Evolutionary conservation across 352 stramenopile species (phyloP).

Genomic region (Phytophthora podocarpi): DNA sequence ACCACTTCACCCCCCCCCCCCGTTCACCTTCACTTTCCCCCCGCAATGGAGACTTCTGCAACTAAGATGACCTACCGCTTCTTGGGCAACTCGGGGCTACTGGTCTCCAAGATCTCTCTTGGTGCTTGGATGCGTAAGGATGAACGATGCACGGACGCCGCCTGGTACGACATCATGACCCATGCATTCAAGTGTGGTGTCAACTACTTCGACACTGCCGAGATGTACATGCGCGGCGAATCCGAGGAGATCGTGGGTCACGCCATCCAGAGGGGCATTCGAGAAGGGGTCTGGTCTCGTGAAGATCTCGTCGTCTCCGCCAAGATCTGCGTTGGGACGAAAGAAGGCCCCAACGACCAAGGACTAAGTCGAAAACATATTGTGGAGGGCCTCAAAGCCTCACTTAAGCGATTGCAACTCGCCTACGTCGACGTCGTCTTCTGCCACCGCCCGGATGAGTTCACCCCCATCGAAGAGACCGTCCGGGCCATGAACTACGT

Average conservation of each 20-base stretch:
- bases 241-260: conserved; percentile 42
- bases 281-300: conserved; percentile 28
- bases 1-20: too few relatives aligned
- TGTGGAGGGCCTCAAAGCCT: conserved; percentile 38
- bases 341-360: conserved; percentile 19
- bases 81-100: conserved; percentile 38
- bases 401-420: conserved; percentile 36
- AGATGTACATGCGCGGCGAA: conserved; percentile 39
- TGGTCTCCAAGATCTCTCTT: conserved; percentile 47
- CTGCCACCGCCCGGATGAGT: conserved; percentile 50
- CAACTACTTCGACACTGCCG: conserved; percentile 57
- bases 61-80: conserved; percentile 42
- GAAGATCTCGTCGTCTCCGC: conserved; percentile 57
- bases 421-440: conserved; percentile 56
- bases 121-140: conserved; percentile 35
- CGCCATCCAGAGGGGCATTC: conserved; percentile 41
- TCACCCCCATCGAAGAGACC: conserved; percentile 35
- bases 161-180: conserved; percentile 42
- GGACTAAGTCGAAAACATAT: conserved; percentile 40
- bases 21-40: too few relatives aligned
- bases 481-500: conserved; percentile 32
- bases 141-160: conserved; percentile 12
- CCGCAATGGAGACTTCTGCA: too few relatives aligned
- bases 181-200: conserved; percentile 42
- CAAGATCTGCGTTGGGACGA: conserved; percentile 50